Conservation (phyloP, 2,329 filamentous ascomycete species). For the Domatiomyces globalis region DNA sequence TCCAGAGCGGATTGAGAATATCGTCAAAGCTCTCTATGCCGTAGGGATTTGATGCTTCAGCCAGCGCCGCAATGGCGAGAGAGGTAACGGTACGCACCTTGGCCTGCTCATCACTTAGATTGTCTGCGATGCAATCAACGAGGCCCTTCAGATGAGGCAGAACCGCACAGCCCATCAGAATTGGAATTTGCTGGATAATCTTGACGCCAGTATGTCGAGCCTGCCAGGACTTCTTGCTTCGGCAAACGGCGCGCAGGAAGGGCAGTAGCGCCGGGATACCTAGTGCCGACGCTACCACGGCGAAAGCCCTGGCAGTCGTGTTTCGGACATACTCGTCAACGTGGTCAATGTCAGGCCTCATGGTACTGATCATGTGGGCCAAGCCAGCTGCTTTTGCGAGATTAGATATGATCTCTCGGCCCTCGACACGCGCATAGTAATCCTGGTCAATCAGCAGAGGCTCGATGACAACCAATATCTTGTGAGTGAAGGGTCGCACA, state of each 20-base stretch:
- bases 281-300: conserved; percentile 88
- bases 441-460: conserved; percentile 98
- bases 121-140: conserved; percentile 90
- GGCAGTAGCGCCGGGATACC: conserved; percentile 90
- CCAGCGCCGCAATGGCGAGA: conserved; percentile 83
- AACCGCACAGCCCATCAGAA: conserved; percentile 95
- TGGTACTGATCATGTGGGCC: conserved; percentile 97
- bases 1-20: conserved; percentile 94
- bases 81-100: conserved; percentile 95
- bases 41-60: conserved; percentile 92
- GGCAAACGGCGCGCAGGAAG: conserved; percentile 87
- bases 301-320: conserved; percentile 91
- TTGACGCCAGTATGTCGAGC: conserved; percentile 96
- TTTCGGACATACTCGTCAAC: conserved; percentile 97
- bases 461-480: conserved; percentile 96
- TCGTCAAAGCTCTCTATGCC: conserved; percentile 99
- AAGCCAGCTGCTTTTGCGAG: conserved; percentile 91
- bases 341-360: conserved; percentile 97
- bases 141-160: conserved; percentile 88
- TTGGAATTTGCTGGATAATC: conserved; percentile 97
- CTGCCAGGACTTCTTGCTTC: conserved; percentile 98
- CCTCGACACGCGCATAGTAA: conserved; percentile 96
- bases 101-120: conserved; percentile 92
- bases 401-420: conserved; percentile 97
- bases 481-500: conserved; percentile 91